Percentiles rank a stretch among this genome's conserved stretches.
Evolutionary conservation across 1,284 basidiomycete species (phyloP).

Genomic region (Stereum hirsutum): DNA sequence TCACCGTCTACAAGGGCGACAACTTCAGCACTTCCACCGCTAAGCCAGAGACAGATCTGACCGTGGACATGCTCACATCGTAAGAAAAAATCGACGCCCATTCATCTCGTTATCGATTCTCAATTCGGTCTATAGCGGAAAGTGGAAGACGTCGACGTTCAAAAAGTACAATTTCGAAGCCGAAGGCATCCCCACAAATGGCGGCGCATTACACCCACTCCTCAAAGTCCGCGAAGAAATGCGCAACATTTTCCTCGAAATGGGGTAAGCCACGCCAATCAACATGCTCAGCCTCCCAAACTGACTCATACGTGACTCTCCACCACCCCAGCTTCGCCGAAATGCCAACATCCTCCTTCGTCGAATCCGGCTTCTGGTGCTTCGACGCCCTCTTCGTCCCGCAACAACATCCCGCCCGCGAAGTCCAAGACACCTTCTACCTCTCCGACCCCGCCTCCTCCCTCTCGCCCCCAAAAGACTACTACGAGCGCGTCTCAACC

Average conservation of each 20-base stretch:
- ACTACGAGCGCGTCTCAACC: constrained; percentile 84
- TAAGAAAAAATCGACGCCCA: constrained; percentile 22
- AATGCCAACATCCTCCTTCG: constrained; percentile 98
- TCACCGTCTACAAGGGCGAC: constrained; percentile 79
- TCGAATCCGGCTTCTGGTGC: constrained; percentile 99
- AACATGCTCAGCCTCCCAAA: neutral
- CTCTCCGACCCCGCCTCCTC: constrained; percentile 86
- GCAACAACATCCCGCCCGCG: constrained; percentile 97
- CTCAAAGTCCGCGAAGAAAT: constrained; percentile 99
- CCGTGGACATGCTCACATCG: constrained; percentile 92
- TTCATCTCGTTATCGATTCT: neutral
- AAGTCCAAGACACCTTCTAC: constrained; percentile 99
- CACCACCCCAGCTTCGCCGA: constrained; percentile 77
- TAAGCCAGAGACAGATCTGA: constrained; percentile 97
- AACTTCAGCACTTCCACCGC: constrained; percentile 90
- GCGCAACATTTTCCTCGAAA: constrained; percentile 97
- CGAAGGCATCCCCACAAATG: constrained; percentile 80
- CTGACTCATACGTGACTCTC: neutral
- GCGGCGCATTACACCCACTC: constrained; percentile 92
- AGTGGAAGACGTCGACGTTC: constrained; percentile 88
- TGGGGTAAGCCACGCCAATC: constrained; percentile 63
- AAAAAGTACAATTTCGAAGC: constrained; percentile 99
- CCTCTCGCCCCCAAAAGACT: constrained; percentile 72
- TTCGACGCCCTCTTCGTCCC: constrained; percentile 99
- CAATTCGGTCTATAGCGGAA: constrained; percentile 44